Evolutionary conservation across 441 rosid species (phyloP).

Genomic region (Rhodomyrtus psidioides): DNA sequence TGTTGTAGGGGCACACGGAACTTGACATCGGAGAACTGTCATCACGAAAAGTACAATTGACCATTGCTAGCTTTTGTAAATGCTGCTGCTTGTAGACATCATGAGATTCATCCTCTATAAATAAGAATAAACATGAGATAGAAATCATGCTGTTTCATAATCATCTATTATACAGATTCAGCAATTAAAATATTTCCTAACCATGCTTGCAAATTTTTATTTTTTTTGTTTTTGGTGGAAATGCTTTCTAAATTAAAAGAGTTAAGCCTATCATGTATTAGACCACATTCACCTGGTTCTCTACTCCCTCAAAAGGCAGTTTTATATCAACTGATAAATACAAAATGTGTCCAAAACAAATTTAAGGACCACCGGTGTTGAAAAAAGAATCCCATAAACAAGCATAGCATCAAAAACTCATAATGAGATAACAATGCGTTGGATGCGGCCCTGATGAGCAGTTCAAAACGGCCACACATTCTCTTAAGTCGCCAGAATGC

Average conservation of each 20-base stretch:
- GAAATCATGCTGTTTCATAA: background rate
- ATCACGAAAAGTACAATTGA: constrained; percentile 85
- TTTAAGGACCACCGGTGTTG: background rate
- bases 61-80: constrained; percentile 85
- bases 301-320: background rate
- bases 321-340: background rate
- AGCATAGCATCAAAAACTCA: background rate
- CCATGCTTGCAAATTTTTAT: background rate
- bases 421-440: too few relatives aligned
- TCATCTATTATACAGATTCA: background rate
- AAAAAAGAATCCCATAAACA: background rate
- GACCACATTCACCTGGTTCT: background rate
- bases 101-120: constrained; percentile 74
- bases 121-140: background rate
- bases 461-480: too few relatives aligned
- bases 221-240: too few relatives aligned
- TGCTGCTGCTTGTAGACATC: constrained; percentile 97
- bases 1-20: constrained; percentile 79
- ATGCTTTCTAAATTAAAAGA: background rate
- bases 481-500: too few relatives aligned
- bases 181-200: background rate
- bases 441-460: too few relatives aligned
- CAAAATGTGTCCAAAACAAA: background rate
- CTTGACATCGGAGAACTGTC: constrained; percentile 98
- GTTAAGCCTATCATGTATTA: background rate